These are phyloP conservation scores for Plasmopara muralis DNA, from an alignment of 352 stramenopile species.

Conservation along the genomic window DNA sequence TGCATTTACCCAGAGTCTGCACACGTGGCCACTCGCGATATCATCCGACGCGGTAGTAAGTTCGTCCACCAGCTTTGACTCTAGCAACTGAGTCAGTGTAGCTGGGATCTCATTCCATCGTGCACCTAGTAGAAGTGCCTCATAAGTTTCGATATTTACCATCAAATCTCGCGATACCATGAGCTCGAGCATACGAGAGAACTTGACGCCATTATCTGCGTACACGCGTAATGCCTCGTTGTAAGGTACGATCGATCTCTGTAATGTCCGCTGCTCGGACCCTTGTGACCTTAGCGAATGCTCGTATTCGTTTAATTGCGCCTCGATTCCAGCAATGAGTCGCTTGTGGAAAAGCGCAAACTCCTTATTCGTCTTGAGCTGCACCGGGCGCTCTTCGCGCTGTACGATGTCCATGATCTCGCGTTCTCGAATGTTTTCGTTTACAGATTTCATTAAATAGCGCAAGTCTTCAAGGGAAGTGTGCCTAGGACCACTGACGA, in stretches of 20 bases:
- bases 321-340: constrained; percentile 36
- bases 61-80: constrained; percentile 38
- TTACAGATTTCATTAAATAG: constrained; percentile 21
- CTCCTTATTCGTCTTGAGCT: constrained; percentile 52
- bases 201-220: constrained; percentile 46
- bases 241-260: constrained; percentile 35
- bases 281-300: not conserved
- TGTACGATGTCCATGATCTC: constrained; percentile 50
- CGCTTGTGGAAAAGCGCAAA: constrained; percentile 37
- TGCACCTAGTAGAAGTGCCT: constrained; percentile 49
- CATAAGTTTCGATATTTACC: constrained; percentile 51
- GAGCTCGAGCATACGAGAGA: constrained; percentile 46
- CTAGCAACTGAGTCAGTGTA: constrained; percentile 48
- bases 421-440: constrained; percentile 35
- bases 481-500: constrained; percentile 18
- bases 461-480: constrained; percentile 33
- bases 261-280: constrained; percentile 4
- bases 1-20: constrained; percentile 43
- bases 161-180: constrained; percentile 49
- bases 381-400: constrained; percentile 43
- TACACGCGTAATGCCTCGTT: constrained; percentile 60
- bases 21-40: constrained; percentile 32
- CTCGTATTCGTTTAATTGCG: constrained; percentile 49
- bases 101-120: constrained; percentile 61
- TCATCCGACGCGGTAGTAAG: constrained; percentile 14